A percentile compares a stretch with the other conserved stretches of the same genome.
Conservation (phyloP, 2,329 filamentous ascomycete species). For the Paraconiothyrium sp. region DNA sequence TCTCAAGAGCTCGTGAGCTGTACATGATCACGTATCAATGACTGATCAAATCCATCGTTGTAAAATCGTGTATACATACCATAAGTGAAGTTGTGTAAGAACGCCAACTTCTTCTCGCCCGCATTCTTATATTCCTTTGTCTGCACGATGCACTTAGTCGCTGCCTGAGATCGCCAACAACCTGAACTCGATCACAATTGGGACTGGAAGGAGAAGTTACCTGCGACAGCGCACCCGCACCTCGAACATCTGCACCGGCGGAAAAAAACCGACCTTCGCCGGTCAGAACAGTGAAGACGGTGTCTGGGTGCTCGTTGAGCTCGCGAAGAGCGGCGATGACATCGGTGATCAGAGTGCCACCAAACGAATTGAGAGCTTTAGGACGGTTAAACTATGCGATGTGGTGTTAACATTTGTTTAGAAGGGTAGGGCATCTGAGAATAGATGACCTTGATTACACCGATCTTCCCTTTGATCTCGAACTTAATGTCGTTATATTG, state of each 20-base stretch:
- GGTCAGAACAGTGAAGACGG: constrained; percentile 61
- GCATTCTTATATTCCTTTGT: constrained; percentile 30
- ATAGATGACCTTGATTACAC: constrained; percentile 55
- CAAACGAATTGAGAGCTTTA: constrained; percentile 59
- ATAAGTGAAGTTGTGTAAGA: constrained; percentile 37
- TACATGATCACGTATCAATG: background rate
- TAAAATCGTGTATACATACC: constrained; percentile 31
- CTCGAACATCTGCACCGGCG: constrained; percentile 60
- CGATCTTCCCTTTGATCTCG: constrained; percentile 55
- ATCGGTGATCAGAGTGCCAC: constrained; percentile 56
- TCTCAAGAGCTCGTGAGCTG: constrained; percentile 52
- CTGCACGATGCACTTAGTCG: constrained; percentile 26
- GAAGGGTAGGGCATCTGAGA: background rate
- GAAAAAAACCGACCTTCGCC: constrained; percentile 62
- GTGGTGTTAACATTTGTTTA: background rate
- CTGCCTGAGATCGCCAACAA: constrained; percentile 5
- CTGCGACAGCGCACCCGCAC: constrained; percentile 25
- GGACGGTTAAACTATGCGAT: constrained; percentile 57
- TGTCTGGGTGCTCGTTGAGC: constrained; percentile 59
- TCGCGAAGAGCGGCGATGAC: constrained; percentile 55
- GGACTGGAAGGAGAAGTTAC: constrained; percentile 22
- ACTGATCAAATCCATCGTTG: no score
- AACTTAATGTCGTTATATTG: constrained; percentile 56
- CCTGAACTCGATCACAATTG: background rate
- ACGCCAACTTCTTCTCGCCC: constrained; percentile 47